Percentiles rank a stretch among this genome's conserved stretches.
These are phyloP conservation scores for Leccinum sublutescens DNA, from an alignment of 768 basidiomycete genomes.

Conservation along the genomic window DNA sequence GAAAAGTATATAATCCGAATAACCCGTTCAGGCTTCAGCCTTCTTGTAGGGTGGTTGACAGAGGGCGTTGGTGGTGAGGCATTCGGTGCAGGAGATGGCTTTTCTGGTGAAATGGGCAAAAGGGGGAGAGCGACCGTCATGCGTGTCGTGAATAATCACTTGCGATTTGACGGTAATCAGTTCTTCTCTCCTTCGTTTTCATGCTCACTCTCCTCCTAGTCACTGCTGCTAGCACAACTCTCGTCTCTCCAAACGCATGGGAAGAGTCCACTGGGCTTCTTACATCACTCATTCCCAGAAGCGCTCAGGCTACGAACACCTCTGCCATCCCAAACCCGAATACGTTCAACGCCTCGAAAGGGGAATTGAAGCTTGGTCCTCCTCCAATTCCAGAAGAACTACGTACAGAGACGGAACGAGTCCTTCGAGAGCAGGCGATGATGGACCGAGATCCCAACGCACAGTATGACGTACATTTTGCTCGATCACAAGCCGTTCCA, in stretches of 20 bases:
- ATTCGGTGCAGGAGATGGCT: constrained; percentile 76
- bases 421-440: constrained; percentile 78
- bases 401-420: constrained; percentile 74
- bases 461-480: constrained; percentile 61
- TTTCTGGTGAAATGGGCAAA: constrained; percentile 77
- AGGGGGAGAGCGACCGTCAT: constrained; percentile 87
- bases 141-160: constrained; percentile 91
- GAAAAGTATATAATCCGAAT: constrained; percentile 91
- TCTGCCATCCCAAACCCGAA: constrained; percentile 56
- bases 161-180: constrained; percentile 80
- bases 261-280: constrained; percentile 86
- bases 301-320: constrained; percentile 38
- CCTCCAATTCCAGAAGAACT: constrained; percentile 78
- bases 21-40: constrained; percentile 87
- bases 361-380: constrained; percentile 83
- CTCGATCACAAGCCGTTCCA: constrained; percentile 46
- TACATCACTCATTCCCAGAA: constrained; percentile 70
- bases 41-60: constrained; percentile 94
- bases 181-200: neutral
- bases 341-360: constrained; percentile 74
- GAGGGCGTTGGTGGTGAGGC: constrained; percentile 87
- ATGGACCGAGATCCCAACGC: constrained; percentile 65
- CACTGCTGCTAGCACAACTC: constrained; percentile 64
- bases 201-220: constrained; percentile 45
- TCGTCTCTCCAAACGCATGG: constrained; percentile 65